Evolutionary conservation across 495 filamentous ascomycete species (phyloP).

Genomic region (Aspergillus hancockii): DNA sequence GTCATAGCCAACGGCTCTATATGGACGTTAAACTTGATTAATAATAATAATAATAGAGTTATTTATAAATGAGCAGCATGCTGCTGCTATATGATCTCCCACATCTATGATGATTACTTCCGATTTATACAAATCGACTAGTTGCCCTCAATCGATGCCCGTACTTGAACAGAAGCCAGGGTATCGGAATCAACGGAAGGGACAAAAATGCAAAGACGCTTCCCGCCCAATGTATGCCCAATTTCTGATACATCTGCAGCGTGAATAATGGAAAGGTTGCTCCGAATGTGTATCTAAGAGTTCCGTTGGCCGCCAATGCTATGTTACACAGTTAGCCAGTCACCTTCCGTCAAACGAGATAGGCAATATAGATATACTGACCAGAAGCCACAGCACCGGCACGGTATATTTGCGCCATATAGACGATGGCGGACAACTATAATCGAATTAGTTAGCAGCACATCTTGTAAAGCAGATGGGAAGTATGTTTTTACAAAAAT

Average conservation of each 20-base stretch:
- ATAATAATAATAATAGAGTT: no score
- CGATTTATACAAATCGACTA: no score
- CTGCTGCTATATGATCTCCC: no score
- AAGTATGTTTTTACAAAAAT: slow-evolving; percentile 6
- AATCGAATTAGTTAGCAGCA: no score
- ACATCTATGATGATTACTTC: no score
- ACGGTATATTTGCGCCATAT: slow-evolving; percentile 9
- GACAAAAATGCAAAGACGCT: slow-evolving; percentile 1
- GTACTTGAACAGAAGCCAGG: slow-evolving; percentile 4
- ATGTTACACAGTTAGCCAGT: background rate
- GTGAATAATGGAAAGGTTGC: slow-evolving; percentile 7
- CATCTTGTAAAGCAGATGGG: no score
- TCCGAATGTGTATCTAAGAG: slow-evolving; percentile 3
- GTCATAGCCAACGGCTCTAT: no score
- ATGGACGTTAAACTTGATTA: no score
- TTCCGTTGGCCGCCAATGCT: slow-evolving; percentile 8
- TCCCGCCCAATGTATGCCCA: slow-evolving; percentile 7
- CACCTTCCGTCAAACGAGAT: background rate
- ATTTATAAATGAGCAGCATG: no score
- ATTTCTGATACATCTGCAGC: slow-evolving; percentile 5
- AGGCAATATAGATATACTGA: background rate
- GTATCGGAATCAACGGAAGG: background rate
- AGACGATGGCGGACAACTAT: slow-evolving; percentile 8
- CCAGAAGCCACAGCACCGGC: slow-evolving; percentile 5
- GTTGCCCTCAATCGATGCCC: background rate